Evolutionary conservation across 495 filamentous ascomycete species (phyloP).

Genomic region (Durotheca rogersii): DNA sequence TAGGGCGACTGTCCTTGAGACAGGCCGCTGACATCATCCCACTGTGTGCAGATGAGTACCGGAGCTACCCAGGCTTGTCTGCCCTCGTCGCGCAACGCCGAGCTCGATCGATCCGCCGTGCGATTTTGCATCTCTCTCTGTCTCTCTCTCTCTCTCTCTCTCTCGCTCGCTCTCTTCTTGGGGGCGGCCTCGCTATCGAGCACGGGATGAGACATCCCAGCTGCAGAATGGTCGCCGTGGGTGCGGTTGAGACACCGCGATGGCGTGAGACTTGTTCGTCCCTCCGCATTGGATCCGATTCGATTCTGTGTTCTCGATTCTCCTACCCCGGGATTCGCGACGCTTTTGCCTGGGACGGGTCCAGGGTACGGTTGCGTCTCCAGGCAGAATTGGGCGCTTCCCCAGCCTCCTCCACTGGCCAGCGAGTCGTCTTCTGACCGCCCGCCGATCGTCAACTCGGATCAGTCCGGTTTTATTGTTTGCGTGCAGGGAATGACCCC

Average conservation of each 20-base stretch:
- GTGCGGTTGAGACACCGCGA: constrained; percentile 5
- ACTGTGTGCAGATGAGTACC: constrained; percentile 19
- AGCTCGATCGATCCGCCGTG: no score
- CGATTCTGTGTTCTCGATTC: no score
- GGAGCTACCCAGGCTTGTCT: constrained; percentile 1
- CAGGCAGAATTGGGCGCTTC: constrained; percentile 10
- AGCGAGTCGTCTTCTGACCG: constrained; percentile 14
- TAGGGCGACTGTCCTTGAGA: constrained; percentile 15
- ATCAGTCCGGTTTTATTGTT: constrained; percentile 19
- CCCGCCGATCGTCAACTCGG: constrained; percentile 16
- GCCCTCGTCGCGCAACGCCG: no score
- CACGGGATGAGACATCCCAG: constrained; percentile 2
- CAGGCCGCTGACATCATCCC: constrained; percentile 30
- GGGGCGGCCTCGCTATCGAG: constrained; percentile 1
- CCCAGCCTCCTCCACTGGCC: no score
- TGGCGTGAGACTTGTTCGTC: no score
- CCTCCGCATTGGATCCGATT: no score
- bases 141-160: background rate
- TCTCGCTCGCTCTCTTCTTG: no score
- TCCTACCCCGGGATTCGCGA: constrained; percentile 24
- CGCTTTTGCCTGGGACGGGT: no score
- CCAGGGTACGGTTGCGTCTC: constrained; percentile 28
- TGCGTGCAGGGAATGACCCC: constrained; percentile 17
- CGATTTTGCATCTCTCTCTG: background rate
- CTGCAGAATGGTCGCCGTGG: constrained; percentile 15